Conservation (phyloP, 768 basidiomycete genomes). For the Hygrocybe punicea region DNA sequence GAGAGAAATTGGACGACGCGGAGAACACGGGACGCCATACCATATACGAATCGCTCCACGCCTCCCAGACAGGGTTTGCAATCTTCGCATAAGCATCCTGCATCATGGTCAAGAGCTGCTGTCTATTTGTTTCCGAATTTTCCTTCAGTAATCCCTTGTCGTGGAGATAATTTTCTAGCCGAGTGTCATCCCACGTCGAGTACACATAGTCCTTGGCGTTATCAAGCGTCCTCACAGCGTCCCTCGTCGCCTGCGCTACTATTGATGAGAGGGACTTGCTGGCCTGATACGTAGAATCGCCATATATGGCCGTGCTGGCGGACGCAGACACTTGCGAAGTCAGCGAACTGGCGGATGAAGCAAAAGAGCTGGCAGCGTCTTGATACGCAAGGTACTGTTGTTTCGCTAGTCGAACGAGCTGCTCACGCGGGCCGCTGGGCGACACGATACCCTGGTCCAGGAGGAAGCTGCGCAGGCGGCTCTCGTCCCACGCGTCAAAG, state of each 20-base stretch:
- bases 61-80: conserved; percentile 67
- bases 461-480: conserved; percentile 73
- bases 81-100: conserved; percentile 61
- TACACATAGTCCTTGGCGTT: conserved; percentile 83
- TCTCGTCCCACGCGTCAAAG: conserved; percentile 85
- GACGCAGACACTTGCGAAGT: conserved; percentile 18
- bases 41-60: conserved; percentile 85
- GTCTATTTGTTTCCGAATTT: conserved; percentile 53
- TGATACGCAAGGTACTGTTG: conserved; percentile 60
- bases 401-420: conserved; percentile 76
- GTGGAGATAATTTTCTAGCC: conserved; percentile 68
- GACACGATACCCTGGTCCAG: conserved; percentile 84
- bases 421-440: conserved; percentile 74
- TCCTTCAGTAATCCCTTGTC: conserved; percentile 70
- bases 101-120: conserved; percentile 69
- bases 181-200: conserved; percentile 83
- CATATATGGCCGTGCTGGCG: conserved; percentile 51
- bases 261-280: conserved; percentile 41
- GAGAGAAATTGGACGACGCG: background rate
- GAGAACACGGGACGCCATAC: conserved; percentile 38
- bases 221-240: conserved; percentile 53
- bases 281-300: conserved; percentile 40
- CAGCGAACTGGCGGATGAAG: conserved; percentile 42
- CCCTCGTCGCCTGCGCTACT: conserved; percentile 52
- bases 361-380: conserved; percentile 55